phyloP scores from a whole-genome alignment of 495 filamentous ascomycete species.

The Xylaria nigripes region DNA sequence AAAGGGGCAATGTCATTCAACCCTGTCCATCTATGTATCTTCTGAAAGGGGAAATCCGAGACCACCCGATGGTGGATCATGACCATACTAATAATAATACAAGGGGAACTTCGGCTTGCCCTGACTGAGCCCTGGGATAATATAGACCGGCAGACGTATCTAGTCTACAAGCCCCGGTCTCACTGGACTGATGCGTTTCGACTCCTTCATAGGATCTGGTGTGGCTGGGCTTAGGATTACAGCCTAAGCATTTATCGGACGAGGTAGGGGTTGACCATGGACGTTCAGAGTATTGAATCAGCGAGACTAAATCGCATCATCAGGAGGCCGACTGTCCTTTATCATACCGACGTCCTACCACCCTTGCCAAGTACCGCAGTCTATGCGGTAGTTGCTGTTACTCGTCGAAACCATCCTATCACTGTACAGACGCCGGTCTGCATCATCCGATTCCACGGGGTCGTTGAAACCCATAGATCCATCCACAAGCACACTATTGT shows the following conservation, averaged over 20 bases:
- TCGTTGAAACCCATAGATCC: conserved; percentile 55
- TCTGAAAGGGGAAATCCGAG: neutral
- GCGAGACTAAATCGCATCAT: neutral
- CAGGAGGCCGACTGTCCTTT: neutral
- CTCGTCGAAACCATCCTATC: conserved; percentile 26
- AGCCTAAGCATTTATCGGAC: neutral
- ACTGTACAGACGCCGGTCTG: conserved; percentile 33
- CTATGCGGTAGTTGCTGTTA: conserved; percentile 23
- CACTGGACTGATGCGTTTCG: neutral
- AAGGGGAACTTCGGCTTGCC: neutral
- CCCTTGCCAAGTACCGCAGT: conserved; percentile 26
- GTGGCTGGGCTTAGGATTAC: neutral
- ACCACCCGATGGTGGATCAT: neutral
- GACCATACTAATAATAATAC: conserved; percentile 1
- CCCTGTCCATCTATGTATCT: neutral
- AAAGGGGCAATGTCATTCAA: neutral
- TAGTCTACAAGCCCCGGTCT: neutral
- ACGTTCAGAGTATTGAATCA: neutral
- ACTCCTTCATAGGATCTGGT: neutral
- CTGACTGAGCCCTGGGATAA: neutral
- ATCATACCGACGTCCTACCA: neutral
- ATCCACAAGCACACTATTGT: conserved; percentile 44
- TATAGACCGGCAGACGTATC: neutral
- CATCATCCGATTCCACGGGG: conserved; percentile 41
- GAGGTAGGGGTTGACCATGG: neutral